These are phyloP conservation scores for Cordyceps farinosa DNA, from an alignment of 2,329 filamentous ascomycete species.

Conservation along the genomic window DNA sequence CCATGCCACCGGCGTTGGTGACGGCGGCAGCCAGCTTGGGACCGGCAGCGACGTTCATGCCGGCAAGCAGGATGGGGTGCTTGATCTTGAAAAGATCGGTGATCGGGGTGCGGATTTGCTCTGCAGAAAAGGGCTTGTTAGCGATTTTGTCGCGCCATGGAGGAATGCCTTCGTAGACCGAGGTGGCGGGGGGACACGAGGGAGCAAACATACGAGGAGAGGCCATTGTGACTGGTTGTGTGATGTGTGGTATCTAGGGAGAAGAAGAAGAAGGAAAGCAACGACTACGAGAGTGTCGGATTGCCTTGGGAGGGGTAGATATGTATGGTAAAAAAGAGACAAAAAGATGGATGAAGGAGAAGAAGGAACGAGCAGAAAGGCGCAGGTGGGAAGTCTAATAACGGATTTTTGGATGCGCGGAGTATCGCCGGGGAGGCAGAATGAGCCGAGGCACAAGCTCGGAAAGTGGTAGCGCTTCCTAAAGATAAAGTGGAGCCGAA, in stretches of 20 bases:
- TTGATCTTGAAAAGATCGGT: slow-evolving; percentile 98
- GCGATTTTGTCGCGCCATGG: not conserved
- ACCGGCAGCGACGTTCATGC: slow-evolving; percentile 98
- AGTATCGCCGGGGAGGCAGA: slow-evolving; percentile 1
- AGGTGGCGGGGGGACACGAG: not conserved
- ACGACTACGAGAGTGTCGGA: not conserved
- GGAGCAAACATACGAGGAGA: slow-evolving; percentile 15
- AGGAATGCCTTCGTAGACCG: not conserved
- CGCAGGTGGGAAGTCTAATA: slow-evolving; percentile 13
- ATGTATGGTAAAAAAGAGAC: slow-evolving; percentile 16
- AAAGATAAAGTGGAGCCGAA: not conserved
- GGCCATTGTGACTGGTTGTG: slow-evolving; percentile 13
- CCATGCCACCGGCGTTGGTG: slow-evolving; percentile 92
- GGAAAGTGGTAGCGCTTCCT: not conserved
- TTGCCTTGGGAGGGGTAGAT: slow-evolving; percentile 2
- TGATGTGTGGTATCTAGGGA: slow-evolving; percentile 3
- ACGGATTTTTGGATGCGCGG: slow-evolving; percentile 10
- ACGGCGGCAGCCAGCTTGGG: slow-evolving; percentile 95
- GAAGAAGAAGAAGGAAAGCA: not conserved
- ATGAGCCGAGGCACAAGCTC: slow-evolving; percentile 19
- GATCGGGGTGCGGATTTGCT: slow-evolving; percentile 75
- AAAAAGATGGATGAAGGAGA: slow-evolving; percentile 16
- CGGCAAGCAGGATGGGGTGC: slow-evolving; percentile 90
- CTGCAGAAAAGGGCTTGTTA: slow-evolving; percentile 25
- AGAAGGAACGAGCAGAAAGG: slow-evolving; percentile 1